Base-by-base conservation (phyloP, 2,329 filamentous ascomycete species). In the Colletotrichum cordylinicola region DNA sequence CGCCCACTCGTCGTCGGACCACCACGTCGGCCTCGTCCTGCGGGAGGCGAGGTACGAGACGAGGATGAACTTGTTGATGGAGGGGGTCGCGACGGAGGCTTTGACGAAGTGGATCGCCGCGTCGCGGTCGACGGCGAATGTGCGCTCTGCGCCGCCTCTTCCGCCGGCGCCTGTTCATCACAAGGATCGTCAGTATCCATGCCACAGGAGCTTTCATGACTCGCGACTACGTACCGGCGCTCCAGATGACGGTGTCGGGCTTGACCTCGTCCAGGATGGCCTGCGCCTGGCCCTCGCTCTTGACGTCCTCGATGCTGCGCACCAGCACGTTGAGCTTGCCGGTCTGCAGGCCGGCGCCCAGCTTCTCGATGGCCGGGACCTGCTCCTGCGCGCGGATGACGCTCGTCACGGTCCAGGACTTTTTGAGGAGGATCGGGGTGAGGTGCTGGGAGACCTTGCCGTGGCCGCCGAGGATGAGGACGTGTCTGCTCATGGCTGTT, bases 401-500 rank as follows among this genome's bases (percentile, higher is more conserved):
- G 82, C 93, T 95, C 75, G 94, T 96, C 70, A 98, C 93, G 78
- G 91, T 91, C 93, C 94, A 96, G 39, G 91, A 91, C 78, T 93
- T 91, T 67, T 92, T 88, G 56, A 97, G 91, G 9, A 98, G 91
- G 75, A 96, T 89, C 2, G 94, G 94, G 10, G 95, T 97, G 52
- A 97, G 89, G 58, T 93, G 86, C 74, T 94, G 91, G 78, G 94
- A 91, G 75, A 97, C 85, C 83, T 96, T 95, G 86, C 95, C 95
- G 86, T 96, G 94, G 80, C 95, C 95, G 81, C 95, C 95, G 77
- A 97, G 91, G 78, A 97, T 85, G 76, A 96, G 92, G 75, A 96
- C 91, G 81, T 91, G 88, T 35, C 83, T 87, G 78, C 79, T 79
- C 77, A 83, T 80, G 77, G 67, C 80, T 65, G 10, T 37, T 33